Base-by-base conservation (phyloP, 352 stramenopile species). In the Thraustotheca clavata region DNA sequence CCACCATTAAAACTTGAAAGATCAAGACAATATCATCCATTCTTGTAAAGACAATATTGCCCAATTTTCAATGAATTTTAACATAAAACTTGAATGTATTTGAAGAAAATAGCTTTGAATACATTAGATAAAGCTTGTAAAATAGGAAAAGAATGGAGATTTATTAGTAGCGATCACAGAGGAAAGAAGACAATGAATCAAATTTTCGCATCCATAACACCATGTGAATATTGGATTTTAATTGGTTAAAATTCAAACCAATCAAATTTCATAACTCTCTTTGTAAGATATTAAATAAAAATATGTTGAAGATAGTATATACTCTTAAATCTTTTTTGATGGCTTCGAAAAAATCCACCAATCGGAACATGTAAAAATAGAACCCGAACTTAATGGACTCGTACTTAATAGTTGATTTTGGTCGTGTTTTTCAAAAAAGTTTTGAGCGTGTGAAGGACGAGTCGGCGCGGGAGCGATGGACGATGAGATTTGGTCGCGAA, bases 361-460 rank as follows among this genome's bases (percentile, higher is more conserved):
- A 52, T 52, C 43, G 43, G 24, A 52, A 31, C 11, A 31, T 24
- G 24, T 31, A 52, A 52, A 52, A 52, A 52, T 52, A 52, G 43
- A 52, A 52, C 43, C 43, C 43, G 43, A 3, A 52, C 43, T 9
- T 52, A 9, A 52, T 14, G 24, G 2, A 31, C 24, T 26, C 11
- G 43, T 11, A 52, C 43, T 52, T 52, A 52, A 31, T 24, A 26
- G 24, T 52, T 52, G 34, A 41, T 32, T 54, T 63, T 41, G 55
- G 31, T 63, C n/a, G 43, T 31, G 55, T 39, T 49, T n/a, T 61
- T 61, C 31, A 63, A 63, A 63, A 63, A 63, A 63, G n/a, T 52
- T 52, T 52, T 24, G 43, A 29, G 43, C 11, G 43, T 52, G 43
- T 63, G 55, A 54, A 41, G 55, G 55, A 41, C 40, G 39, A 55